phyloP scores from a whole-genome alignment of 1,284 basidiomycete genomes.

The Ganoderma lingzhi region DNA sequence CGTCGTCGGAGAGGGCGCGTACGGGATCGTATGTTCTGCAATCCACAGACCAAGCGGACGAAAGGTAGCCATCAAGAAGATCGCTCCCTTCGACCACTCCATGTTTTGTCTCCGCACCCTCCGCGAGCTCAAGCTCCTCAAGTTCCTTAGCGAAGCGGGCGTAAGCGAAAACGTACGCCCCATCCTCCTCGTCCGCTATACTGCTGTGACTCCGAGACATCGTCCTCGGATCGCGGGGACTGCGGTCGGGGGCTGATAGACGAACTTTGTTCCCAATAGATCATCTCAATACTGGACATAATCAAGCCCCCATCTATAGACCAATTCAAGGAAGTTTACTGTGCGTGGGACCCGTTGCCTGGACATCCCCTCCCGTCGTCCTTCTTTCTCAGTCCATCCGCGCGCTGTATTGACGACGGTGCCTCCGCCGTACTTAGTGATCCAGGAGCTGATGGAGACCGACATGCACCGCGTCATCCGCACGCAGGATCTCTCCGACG shows the following conservation, averaged over 20 bases:
- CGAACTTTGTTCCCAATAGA: conserved; percentile 54
- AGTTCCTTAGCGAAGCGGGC: conserved; percentile 90
- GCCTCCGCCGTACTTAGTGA: conserved; percentile 52
- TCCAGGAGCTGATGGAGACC: conserved; percentile 82
- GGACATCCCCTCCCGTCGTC: neutral
- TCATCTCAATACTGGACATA: conserved; percentile 96
- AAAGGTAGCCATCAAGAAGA: conserved; percentile 78
- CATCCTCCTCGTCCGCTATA: conserved; percentile 12
- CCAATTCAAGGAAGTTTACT: conserved; percentile 92
- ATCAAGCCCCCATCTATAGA: conserved; percentile 91
- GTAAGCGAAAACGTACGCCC: conserved; percentile 91
- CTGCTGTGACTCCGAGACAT: neutral
- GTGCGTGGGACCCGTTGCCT: conserved; percentile 52
- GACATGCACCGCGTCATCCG: conserved; percentile 79
- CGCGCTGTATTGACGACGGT: neutral
- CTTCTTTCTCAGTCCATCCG: neutral
- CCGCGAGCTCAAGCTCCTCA: conserved; percentile 87
- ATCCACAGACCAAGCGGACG: conserved; percentile 80
- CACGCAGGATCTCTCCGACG: conserved; percentile 84
- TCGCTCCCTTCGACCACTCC: conserved; percentile 88
- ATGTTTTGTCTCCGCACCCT: conserved; percentile 90
- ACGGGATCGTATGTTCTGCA: conserved; percentile 90
- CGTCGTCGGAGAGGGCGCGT: conserved; percentile 90
- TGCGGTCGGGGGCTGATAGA: conserved; percentile 10
- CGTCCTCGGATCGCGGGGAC: neutral